phyloP scores from a whole-genome alignment of 768 basidiomycete genomes.

The Lanmaoa pseudosensibilis region DNA sequence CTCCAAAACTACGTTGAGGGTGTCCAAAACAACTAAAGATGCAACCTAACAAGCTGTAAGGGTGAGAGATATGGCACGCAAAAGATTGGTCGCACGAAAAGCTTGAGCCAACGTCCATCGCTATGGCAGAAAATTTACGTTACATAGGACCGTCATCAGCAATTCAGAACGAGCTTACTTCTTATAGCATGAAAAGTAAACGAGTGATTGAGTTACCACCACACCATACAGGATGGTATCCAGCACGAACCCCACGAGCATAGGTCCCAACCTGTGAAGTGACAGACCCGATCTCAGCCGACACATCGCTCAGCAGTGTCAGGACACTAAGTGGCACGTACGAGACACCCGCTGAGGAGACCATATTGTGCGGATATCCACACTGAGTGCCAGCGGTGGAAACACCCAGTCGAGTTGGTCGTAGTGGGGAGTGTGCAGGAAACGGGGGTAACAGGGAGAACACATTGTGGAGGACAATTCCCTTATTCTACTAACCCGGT shows the following conservation, averaged over 20 bases:
- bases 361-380: slow-evolving; percentile 17
- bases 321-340: slow-evolving; percentile 10
- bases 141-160: background rate
- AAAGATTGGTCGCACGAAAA: slow-evolving; percentile 21
- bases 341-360: slow-evolving; percentile 24
- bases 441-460: slow-evolving; percentile 2
- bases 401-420: slow-evolving; percentile 8
- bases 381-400: slow-evolving; percentile 1
- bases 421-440: background rate
- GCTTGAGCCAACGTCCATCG: slow-evolving; percentile 22
- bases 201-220: slow-evolving; percentile 35
- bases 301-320: background rate
- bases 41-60: slow-evolving; percentile 17
- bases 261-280: slow-evolving; percentile 33
- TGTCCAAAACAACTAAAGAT: slow-evolving; percentile 23
- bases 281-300: background rate
- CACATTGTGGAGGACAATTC: background rate
- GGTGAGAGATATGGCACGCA: background rate
- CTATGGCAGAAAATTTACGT: slow-evolving; percentile 5
- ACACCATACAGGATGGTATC: slow-evolving; percentile 38
- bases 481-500: slow-evolving; percentile 15
- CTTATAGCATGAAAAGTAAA: slow-evolving; percentile 32
- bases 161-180: slow-evolving; percentile 12
- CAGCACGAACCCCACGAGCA: slow-evolving; percentile 36
- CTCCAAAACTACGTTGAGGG: slow-evolving; percentile 25